These are phyloP conservation scores for Sanghuangporus weigelae DNA, from an alignment of 1,284 basidiomycete species.

Conservation along the genomic window DNA sequence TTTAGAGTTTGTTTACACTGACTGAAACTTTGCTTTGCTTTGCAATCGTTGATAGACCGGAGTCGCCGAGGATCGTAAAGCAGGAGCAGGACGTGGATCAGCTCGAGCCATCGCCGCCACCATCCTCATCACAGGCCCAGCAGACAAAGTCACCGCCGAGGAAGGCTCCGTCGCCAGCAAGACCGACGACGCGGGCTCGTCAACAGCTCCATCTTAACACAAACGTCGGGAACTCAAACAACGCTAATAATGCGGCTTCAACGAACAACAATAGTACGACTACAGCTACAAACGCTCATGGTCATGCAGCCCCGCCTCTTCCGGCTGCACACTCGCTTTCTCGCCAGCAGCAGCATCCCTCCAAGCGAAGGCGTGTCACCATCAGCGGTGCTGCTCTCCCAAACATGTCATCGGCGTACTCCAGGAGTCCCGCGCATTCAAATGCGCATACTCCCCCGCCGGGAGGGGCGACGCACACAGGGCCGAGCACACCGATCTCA, in stretches of 20 bases:
- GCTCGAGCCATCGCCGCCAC: constrained; percentile 11
- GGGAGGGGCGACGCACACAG: constrained; percentile 25
- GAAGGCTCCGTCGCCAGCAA: background rate
- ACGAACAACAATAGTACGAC: constrained; percentile 3
- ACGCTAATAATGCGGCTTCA: background rate
- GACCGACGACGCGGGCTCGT: background rate
- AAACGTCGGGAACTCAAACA: background rate
- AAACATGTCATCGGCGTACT: background rate
- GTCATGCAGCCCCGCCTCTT: constrained; percentile 29
- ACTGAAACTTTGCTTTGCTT: background rate
- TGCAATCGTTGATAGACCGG: background rate
- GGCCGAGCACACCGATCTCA: constrained; percentile 45
- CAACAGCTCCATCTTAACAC: constrained; percentile 5
- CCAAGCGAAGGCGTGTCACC: constrained; percentile 68
- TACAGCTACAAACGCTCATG: background rate
- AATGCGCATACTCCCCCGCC: constrained; percentile 36
- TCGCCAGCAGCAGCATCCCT: constrained; percentile 31
- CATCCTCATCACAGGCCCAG: background rate
- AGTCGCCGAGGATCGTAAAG: constrained; percentile 10
- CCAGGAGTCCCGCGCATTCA: constrained; percentile 21
- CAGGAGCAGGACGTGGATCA: constrained; percentile 15
- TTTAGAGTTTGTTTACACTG: background rate
- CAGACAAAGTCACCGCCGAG: background rate
- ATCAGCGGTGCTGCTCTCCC: constrained; percentile 53
- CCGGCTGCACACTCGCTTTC: constrained; percentile 23